Evolutionary conservation across 192 early-diverging fungal genomes (phyloP).

Genomic region (Coemansia sp.): DNA sequence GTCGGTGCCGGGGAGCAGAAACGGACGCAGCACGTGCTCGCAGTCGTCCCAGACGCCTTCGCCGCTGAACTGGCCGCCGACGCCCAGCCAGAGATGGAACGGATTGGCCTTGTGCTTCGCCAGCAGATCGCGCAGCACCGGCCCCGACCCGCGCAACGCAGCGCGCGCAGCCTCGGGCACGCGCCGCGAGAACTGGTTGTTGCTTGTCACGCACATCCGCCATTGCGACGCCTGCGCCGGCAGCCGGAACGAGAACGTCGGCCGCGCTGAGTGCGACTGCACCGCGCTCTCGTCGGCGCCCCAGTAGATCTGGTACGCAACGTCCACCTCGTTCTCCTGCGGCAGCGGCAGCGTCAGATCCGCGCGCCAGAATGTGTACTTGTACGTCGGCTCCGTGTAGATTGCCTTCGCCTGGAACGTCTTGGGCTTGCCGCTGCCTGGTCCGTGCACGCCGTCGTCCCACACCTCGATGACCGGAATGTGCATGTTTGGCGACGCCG

Average conservation of each 20-base stretch:
- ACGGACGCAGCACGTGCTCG: constrained; percentile 62
- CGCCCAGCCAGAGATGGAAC: constrained; percentile 70
- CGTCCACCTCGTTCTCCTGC: constrained; percentile 40
- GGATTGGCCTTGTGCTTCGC: constrained; percentile 64
- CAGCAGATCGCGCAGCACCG: constrained; percentile 56
- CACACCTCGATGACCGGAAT: constrained; percentile 43
- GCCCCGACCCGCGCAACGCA: constrained; percentile 40
- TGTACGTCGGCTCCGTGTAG: constrained; percentile 52
- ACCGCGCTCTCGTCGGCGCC: constrained; percentile 42
- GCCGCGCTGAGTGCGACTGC: constrained; percentile 39
- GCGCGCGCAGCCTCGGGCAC: constrained; percentile 35
- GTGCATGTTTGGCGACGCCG: constrained; percentile 23
- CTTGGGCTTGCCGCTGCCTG: constrained; percentile 52
- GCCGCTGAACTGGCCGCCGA: constrained; percentile 69
- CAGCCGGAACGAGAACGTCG: constrained; percentile 45
- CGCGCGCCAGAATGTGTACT: constrained; percentile 55
- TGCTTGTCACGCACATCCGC: constrained; percentile 52
- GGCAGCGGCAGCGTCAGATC: constrained; percentile 38
- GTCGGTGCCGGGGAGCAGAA: constrained; percentile 41
- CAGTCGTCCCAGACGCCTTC: constrained; percentile 62
- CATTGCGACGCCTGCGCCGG: constrained; percentile 52
- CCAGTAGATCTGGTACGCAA: constrained; percentile 49
- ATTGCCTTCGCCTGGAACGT: constrained; percentile 35
- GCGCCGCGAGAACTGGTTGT: constrained; percentile 35
- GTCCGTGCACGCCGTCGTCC: constrained; percentile 53